A percentile compares a stretch with the other conserved stretches of the same genome.
These are phyloP conservation scores for Podospora bellae-mahoneyi DNA, from an alignment of 495 filamentous ascomycete genomes.

Conservation along the genomic window DNA sequence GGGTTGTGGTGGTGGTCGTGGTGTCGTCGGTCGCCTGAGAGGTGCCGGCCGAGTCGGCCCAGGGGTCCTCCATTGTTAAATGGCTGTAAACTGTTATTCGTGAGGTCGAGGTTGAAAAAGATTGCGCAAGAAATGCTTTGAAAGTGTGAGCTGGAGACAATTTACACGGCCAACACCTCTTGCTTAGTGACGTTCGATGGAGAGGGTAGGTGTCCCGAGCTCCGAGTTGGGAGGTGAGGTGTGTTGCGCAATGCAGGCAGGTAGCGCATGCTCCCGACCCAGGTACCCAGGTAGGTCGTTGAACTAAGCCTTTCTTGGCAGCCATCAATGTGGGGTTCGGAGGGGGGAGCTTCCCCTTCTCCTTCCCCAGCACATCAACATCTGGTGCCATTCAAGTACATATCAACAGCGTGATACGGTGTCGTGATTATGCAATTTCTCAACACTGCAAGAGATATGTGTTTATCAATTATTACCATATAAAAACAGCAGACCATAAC, in stretches of 20 bases:
- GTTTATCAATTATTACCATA: background rate
- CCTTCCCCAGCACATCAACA: background rate
- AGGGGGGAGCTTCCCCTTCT: background rate
- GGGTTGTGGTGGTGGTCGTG: constrained; percentile 4
- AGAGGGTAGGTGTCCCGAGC: background rate
- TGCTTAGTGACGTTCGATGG: background rate
- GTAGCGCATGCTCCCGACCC: background rate
- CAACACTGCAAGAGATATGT: background rate
- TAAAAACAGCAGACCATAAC: background rate
- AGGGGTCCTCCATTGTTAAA: constrained; percentile 37
- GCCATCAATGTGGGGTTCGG: constrained; percentile 22
- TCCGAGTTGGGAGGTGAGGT: background rate
- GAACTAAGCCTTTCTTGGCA: constrained; percentile 23
- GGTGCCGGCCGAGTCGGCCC: constrained; percentile 32
- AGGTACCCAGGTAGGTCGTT: constrained; percentile 8
- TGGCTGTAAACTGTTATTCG: background rate
- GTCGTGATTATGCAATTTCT: background rate
- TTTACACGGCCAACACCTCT: background rate
- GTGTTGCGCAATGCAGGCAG: constrained; percentile 12
- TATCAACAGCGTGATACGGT: background rate
- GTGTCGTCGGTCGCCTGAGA: constrained; percentile 17
- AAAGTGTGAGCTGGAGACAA: constrained; percentile 1
- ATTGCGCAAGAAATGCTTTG: background rate
- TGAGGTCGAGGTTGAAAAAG: background rate
- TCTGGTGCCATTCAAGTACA: background rate